Evolutionary conservation across 805 yeast genomes (phyloP).

Genomic region (Hanseniaspora osmophila): DNA sequence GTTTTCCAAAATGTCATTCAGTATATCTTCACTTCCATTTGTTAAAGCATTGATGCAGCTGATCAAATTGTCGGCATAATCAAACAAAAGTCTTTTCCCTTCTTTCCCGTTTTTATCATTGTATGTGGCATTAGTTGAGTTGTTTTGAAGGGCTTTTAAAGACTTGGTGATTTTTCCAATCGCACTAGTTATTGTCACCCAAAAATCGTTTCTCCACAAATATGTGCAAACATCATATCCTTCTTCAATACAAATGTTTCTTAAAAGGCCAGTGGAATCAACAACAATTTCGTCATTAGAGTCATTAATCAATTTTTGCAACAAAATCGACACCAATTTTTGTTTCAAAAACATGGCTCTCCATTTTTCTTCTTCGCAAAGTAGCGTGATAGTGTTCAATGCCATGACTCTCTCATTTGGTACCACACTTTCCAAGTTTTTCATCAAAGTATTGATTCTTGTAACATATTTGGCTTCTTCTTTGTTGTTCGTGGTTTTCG

Average conservation of each 20-base stretch:
- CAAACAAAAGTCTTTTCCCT: constrained; percentile 38
- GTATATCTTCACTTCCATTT: constrained; percentile 41
- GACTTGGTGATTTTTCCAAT: constrained; percentile 38
- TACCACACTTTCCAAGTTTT: constrained; percentile 44
- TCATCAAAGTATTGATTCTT: constrained; percentile 53
- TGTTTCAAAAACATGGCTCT: constrained; percentile 57
- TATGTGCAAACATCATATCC: constrained; percentile 70
- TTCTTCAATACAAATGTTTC: constrained; percentile 69
- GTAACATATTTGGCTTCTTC: constrained; percentile 33
- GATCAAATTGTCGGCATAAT: constrained; percentile 57
- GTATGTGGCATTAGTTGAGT: constrained; percentile 6
- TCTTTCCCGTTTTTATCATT: constrained; percentile 22
- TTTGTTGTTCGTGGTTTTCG: constrained; percentile 16
- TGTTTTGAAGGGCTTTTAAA: constrained; percentile 26
- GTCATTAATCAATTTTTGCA: constrained; percentile 56
- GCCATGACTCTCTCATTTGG: constrained; percentile 72
- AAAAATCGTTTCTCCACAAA: constrained; percentile 66
- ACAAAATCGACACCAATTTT: constrained; percentile 45
- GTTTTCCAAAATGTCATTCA: constrained; percentile 7
- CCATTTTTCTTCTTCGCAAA: constrained; percentile 55
- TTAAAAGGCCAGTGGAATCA: constrained; percentile 65
- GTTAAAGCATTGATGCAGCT: constrained; percentile 56
- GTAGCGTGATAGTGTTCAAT: constrained; percentile 51
- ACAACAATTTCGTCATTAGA: constrained; percentile 60
- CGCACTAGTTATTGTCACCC: constrained; percentile 44